Percentiles rank a stretch among this genome's conserved stretches.
Conservation (phyloP, 768 basidiomycete species). For the Lyophyllum decastes region DNA sequence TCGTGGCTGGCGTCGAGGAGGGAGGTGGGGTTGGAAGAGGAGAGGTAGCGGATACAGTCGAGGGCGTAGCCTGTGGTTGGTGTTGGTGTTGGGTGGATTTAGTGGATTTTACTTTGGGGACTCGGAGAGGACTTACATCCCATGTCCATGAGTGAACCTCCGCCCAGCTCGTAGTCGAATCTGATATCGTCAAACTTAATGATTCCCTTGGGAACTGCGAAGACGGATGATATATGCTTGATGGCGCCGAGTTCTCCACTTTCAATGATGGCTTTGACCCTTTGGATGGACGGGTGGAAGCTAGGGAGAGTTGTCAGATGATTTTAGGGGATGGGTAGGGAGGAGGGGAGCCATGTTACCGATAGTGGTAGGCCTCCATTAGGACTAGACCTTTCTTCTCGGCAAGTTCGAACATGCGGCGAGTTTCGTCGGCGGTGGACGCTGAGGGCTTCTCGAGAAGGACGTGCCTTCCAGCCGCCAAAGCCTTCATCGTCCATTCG, state of each 20-base stretch:
- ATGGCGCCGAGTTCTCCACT: constrained; percentile 57
- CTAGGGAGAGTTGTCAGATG: constrained; percentile 26
- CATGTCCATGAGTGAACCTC: constrained; percentile 67
- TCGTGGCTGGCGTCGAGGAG: constrained; percentile 38
- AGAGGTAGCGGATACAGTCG: constrained; percentile 47
- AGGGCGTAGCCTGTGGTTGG: constrained; percentile 56
- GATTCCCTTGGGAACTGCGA: constrained; percentile 36
- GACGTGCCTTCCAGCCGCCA: constrained; percentile 67
- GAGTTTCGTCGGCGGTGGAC: constrained; percentile 51
- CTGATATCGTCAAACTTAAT: constrained; percentile 47
- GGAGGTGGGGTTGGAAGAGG: constrained; percentile 41
- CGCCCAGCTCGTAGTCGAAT: constrained; percentile 54
- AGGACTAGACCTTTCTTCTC: constrained; percentile 51
- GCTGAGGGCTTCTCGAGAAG: constrained; percentile 64
- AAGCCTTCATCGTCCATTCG: constrained; percentile 71
- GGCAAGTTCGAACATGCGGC: constrained; percentile 54
- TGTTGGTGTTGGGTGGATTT: too few relatives aligned
- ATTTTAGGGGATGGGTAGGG: constrained; percentile 3
- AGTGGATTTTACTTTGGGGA: too few relatives aligned
- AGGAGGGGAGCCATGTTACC: constrained; percentile 24
- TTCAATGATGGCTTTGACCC: constrained; percentile 56
- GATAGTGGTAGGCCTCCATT: constrained; percentile 63
- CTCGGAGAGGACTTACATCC: constrained; percentile 42
- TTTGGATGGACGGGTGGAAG: constrained; percentile 65
- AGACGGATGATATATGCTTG: constrained; percentile 39